Conservation (phyloP, 768 basidiomycete species). For the Amanita exitialis region DNA sequence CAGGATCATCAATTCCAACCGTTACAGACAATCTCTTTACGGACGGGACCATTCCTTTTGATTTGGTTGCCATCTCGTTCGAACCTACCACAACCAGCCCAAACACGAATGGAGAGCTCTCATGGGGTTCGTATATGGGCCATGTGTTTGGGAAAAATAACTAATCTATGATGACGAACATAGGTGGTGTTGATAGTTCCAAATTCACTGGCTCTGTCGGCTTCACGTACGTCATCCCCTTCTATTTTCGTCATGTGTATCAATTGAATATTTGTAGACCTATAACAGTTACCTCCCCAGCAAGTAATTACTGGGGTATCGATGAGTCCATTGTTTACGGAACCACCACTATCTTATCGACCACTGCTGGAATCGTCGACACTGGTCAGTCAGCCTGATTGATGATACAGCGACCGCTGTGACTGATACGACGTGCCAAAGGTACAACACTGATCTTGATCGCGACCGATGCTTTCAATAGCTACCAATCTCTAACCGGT, state of each 20-base stretch:
- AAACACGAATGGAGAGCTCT: constrained; percentile 39
- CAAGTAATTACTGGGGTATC: constrained; percentile 49
- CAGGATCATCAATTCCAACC: constrained; percentile 41
- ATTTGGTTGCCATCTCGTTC: constrained; percentile 42
- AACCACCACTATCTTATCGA: constrained; percentile 28
- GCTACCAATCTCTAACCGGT: constrained; percentile 36
- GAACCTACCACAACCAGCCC: constrained; percentile 28
- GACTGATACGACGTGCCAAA: constrained; percentile 2
- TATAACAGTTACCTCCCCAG: constrained; percentile 35
- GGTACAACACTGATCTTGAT: constrained; percentile 45
- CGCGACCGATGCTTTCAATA: constrained; percentile 32
- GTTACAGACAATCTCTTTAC: constrained; percentile 46
- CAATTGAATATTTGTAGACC: constrained; percentile 20
- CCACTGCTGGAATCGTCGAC: constrained; percentile 49
- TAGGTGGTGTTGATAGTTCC: constrained; percentile 32
- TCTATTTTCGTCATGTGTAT: not conserved
- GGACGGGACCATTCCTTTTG: constrained; percentile 25
- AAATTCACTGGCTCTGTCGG: constrained; percentile 33
- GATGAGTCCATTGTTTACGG: constrained; percentile 48
- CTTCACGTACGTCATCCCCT: constrained; percentile 25
- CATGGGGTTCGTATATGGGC: constrained; percentile 30
- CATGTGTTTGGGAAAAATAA: constrained; percentile 12
- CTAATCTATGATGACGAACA: constrained; percentile 4
- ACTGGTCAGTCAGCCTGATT: constrained; percentile 24
- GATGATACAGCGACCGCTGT: too few species aligned